Conservation (phyloP, 345 rosid species). For the Aurinia saxatilis region DNA sequence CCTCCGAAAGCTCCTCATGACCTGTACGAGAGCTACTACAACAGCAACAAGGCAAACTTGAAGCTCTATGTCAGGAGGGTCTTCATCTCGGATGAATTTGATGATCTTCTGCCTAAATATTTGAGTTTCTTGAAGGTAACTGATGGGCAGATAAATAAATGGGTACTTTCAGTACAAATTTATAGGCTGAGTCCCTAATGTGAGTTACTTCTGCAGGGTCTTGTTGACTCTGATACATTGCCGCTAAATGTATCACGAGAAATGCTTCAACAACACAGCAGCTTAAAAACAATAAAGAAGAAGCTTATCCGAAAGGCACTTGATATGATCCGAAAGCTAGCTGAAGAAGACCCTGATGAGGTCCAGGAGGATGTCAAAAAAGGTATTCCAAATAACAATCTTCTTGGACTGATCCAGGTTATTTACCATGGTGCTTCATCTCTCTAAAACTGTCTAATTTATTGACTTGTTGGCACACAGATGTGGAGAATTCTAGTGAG, state of each 20-base stretch:
- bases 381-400: slow-evolving; percentile 34
- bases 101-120: slow-evolving; percentile 91
- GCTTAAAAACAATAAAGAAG: slow-evolving; percentile 95
- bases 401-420: background rate
- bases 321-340: slow-evolving; percentile 88
- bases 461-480: slow-evolving; percentile 26
- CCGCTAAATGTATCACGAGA: slow-evolving; percentile 94
- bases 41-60: slow-evolving; percentile 75
- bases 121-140: slow-evolving; percentile 83
- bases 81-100: slow-evolving; percentile 98
- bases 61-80: slow-evolving; percentile 90
- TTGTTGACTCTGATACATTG: slow-evolving; percentile 92
- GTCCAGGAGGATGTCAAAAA: slow-evolving; percentile 62
- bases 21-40: slow-evolving; percentile 90
- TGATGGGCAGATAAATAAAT: background rate
- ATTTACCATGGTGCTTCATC: background rate
- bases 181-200: background rate
- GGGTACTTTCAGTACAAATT: background rate
- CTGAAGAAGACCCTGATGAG: slow-evolving; percentile 91
- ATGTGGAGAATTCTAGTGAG: slow-evolving; percentile 57
- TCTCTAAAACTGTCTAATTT: background rate
- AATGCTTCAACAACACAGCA: slow-evolving; percentile 96
- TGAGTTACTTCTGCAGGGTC: slow-evolving; percentile 59
- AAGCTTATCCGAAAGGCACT: slow-evolving; percentile 94
- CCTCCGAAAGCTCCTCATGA: slow-evolving; percentile 97